Conservation (phyloP, 1,284 basidiomycete genomes). For the Malassezia yamatoensis region DNA sequence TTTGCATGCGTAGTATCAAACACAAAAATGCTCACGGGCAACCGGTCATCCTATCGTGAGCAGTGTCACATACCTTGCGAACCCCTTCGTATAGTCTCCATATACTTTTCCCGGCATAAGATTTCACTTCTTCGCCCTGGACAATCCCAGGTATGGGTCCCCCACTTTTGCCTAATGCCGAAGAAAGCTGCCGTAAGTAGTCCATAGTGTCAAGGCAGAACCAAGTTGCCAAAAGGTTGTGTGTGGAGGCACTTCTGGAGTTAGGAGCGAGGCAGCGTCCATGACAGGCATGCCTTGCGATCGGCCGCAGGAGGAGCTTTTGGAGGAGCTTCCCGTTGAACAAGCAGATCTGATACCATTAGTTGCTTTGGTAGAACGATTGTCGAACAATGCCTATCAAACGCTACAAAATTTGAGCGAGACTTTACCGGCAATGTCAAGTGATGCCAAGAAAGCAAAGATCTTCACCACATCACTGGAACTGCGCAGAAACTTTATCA, state of each 20-base stretch:
- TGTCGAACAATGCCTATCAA: conserved; percentile 68
- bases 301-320: conserved; percentile 51
- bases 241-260: conserved; percentile 4
- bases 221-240: neutral
- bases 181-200: conserved; percentile 69
- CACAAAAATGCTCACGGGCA: conserved; percentile 41
- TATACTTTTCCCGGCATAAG: conserved; percentile 60
- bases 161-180: conserved; percentile 64
- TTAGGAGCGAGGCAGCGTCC: neutral
- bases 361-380: conserved; percentile 63
- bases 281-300: neutral
- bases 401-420: conserved; percentile 72
- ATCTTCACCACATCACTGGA: conserved; percentile 77
- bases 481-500: conserved; percentile 77
- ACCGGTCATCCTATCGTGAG: conserved; percentile 60
- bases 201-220: conserved; percentile 56
- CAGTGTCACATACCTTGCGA: conserved; percentile 23
- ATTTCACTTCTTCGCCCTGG: conserved; percentile 64
- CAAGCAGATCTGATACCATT: conserved; percentile 64
- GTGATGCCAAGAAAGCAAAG: conserved; percentile 66
- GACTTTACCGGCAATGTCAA: conserved; percentile 78
- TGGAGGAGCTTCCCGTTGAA: conserved; percentile 65
- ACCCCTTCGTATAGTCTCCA: conserved; percentile 74
- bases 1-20: conserved; percentile 26
- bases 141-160: conserved; percentile 80